phyloP scores from a whole-genome alignment of 139 green algal species.

The Chlorella sp. region DNA sequence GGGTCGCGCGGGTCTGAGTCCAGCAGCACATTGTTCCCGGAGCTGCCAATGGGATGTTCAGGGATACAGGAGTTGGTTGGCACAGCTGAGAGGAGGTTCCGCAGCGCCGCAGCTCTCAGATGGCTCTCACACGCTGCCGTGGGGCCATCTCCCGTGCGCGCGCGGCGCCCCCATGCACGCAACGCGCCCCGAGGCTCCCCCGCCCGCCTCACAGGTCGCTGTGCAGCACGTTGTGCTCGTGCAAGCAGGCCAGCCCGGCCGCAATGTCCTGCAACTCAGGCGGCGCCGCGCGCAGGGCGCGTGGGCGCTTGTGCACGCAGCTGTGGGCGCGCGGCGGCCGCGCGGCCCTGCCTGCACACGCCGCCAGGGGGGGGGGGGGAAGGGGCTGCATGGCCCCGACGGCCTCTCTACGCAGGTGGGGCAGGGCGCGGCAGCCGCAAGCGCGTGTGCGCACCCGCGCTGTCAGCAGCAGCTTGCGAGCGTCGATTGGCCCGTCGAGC shows the following conservation, averaged over 20 bases:
- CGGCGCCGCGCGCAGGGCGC: neutral
- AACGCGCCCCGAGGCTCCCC: no score
- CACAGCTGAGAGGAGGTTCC: no score
- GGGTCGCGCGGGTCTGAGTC: constrained; percentile 10
- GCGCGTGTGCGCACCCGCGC: neutral
- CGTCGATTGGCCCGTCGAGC: neutral
- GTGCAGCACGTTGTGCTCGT: constrained; percentile 58
- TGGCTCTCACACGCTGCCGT: no score
- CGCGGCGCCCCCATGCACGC: no score
- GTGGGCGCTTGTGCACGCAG: neutral
- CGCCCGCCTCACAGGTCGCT: no score
- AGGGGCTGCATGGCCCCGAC: neutral
- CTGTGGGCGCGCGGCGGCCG: neutral
- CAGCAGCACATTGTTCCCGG: constrained; percentile 55
- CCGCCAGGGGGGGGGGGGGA: neutral
- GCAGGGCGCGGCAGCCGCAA: no score
- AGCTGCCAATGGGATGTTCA: no score
- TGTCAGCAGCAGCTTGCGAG: neutral
- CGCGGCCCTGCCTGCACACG: neutral
- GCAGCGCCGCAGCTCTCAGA: no score
- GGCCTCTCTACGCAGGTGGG: neutral
- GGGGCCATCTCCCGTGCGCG: no score
- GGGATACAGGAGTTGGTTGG: no score
- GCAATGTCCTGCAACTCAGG: constrained; percentile 48
- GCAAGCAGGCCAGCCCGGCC: constrained; percentile 61